A percentile compares a stretch with the other conserved stretches of the same genome.
phyloP scores from a whole-genome alignment of 1,139 yeast species.

The Pneumocystis murina region DNA sequence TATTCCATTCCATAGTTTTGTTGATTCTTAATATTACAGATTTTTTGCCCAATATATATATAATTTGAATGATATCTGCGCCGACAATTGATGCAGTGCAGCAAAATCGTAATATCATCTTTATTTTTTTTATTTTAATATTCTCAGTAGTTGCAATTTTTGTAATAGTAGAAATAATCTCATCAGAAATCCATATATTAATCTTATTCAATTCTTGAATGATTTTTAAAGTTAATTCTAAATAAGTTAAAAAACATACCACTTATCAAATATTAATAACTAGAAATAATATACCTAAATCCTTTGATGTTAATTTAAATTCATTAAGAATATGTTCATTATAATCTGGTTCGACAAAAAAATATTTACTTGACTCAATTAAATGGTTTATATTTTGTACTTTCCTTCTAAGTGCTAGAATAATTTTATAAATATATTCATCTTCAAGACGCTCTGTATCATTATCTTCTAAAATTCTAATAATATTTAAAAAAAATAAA shows the following conservation, averaged over 20 bases:
- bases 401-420: conserved; percentile 5
- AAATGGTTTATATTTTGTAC: neutral
- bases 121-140: neutral
- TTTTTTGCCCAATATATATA: neutral
- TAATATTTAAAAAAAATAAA: neutral
- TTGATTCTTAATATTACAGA: neutral
- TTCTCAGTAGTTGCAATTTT: neutral
- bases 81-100: neutral
- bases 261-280: neutral
- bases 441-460: neutral
- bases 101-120: neutral
- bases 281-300: neutral
- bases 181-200: neutral
- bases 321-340: neutral
- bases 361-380: neutral
- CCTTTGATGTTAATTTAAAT: neutral
- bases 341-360: neutral
- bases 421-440: conserved; percentile 6
- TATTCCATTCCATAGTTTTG: neutral
- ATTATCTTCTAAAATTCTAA: neutral
- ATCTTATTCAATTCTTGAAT: neutral
- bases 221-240: neutral
- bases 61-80: neutral
- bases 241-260: neutral
- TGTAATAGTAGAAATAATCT: neutral